phyloP scores from a whole-genome alignment of 2,329 filamentous ascomycete genomes.

The Diaporthe capsici region DNA sequence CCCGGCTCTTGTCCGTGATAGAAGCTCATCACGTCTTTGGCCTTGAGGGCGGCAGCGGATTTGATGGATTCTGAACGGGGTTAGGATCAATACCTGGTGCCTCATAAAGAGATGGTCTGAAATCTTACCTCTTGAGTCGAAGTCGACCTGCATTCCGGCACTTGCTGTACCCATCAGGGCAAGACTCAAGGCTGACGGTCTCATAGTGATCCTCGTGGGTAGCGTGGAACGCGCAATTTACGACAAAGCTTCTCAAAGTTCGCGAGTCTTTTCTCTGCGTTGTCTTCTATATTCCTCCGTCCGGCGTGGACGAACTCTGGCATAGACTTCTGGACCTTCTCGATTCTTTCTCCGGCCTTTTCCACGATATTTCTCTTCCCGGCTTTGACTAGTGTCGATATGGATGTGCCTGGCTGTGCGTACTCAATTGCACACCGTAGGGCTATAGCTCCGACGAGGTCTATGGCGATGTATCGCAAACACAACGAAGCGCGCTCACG shows the following conservation, averaged over 20 bases:
- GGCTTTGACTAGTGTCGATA: background rate
- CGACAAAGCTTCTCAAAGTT: background rate
- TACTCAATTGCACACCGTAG: background rate
- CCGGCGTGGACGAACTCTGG: background rate
- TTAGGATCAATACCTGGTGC: background rate
- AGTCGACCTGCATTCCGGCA: background rate
- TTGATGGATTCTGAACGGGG: slow-evolving; percentile 59
- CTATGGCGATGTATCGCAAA: background rate
- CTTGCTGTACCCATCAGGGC: background rate
- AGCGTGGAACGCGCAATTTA: background rate
- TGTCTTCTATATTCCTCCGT: background rate
- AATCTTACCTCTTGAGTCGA: background rate
- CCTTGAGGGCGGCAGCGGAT: slow-evolving; percentile 59
- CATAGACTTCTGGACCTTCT: background rate
- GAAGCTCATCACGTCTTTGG: slow-evolving; percentile 64
- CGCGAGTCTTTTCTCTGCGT: background rate
- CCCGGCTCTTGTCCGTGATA: slow-evolving; percentile 63
- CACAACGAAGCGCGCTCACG: background rate
- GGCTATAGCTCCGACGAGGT: background rate
- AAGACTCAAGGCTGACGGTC: background rate
- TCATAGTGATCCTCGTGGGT: background rate
- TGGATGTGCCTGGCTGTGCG: background rate
- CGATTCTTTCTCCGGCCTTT: background rate
- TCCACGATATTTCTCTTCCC: background rate
- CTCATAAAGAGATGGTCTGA: background rate